Evolutionary conservation across 2,329 filamentous ascomycete genomes (phyloP).

Genomic region (Colletotrichum neosansevieriae): DNA sequence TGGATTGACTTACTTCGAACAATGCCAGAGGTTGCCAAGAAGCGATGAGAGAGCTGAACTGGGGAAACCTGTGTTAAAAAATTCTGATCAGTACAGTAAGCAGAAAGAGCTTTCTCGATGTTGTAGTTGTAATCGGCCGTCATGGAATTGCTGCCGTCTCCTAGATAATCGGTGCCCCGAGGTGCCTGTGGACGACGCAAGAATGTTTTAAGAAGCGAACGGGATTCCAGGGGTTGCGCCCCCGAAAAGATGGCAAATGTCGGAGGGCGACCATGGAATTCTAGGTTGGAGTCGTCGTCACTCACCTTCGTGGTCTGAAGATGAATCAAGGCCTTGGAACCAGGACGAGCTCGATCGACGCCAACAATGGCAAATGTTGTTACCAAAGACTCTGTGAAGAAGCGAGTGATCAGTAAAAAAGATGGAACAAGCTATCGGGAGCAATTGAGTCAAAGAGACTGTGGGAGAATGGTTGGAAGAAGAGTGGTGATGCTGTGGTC

Average conservation of each 20-base stretch:
- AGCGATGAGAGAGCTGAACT: constrained; percentile 5
- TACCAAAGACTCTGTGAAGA: constrained; percentile 66
- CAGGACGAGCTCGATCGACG: constrained; percentile 38
- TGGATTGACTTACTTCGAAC: constrained; percentile 17
- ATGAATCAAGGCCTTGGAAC: constrained; percentile 44
- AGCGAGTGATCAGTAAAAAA: constrained; percentile 68
- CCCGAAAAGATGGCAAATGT: not conserved
- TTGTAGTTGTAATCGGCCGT: not conserved
- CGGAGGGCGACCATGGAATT: not conserved
- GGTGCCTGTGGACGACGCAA: too few relatives aligned
- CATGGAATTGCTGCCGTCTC: too few relatives aligned
- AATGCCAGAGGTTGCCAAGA: constrained; percentile 30
- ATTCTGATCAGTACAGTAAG: not conserved
- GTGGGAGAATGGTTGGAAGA: constrained; percentile 44
- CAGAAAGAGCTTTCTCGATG: not conserved
- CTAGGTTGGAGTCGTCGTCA: not conserved
- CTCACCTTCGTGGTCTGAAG: constrained; percentile 35
- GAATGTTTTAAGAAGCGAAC: too few relatives aligned
- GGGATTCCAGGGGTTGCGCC: too few relatives aligned
- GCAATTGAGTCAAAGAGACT: constrained; percentile 63
- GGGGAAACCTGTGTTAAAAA: not conserved
- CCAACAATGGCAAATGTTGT: constrained; percentile 57
- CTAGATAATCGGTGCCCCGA: too few relatives aligned
- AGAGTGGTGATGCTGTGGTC: constrained; percentile 60
- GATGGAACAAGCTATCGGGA: constrained; percentile 69